phyloP scores from a whole-genome alignment of 345 rosid species.

The Pistacia vera region DNA sequence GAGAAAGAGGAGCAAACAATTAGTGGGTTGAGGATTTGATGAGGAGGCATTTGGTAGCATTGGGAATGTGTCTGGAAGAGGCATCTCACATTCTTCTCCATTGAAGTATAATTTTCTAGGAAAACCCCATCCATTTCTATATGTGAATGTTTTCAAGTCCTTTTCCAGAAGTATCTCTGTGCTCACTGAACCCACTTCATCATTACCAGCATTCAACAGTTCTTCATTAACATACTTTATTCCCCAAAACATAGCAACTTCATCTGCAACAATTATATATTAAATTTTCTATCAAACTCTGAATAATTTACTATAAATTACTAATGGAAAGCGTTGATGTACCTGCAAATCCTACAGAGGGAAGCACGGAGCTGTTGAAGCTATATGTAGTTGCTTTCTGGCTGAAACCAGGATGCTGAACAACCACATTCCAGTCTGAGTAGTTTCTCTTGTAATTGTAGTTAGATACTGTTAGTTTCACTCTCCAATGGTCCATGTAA shows the following conservation, averaged over 20 bases:
- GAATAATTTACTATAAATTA: no score
- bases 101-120: conserved; percentile 58
- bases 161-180: conserved; percentile 52
- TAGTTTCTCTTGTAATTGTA: conserved; percentile 51
- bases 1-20: conserved; percentile 15
- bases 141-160: conserved; percentile 41
- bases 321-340: neutral
- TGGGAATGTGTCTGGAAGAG: conserved; percentile 56
- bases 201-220: conserved; percentile 28
- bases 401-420: conserved; percentile 61
- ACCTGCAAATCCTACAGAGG: conserved; percentile 49
- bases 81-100: conserved; percentile 57
- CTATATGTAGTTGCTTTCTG: conserved; percentile 39
- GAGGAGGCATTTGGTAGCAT: conserved; percentile 45
- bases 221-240: conserved; percentile 39
- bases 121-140: conserved; percentile 61
- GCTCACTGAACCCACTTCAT: conserved; percentile 37
- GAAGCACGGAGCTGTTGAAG: conserved; percentile 55
- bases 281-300: no score
- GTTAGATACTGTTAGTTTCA: conserved; percentile 56
- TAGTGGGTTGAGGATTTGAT: conserved; percentile 11
- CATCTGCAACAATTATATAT: conserved; percentile 43
- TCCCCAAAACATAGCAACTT: conserved; percentile 63
- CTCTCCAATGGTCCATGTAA: conserved; percentile 50
- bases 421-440: conserved; percentile 56